These are phyloP conservation scores for Lodderomyces metapsilosis DNA, from an alignment of 1,139 yeast species.

Conservation along the genomic window DNA sequence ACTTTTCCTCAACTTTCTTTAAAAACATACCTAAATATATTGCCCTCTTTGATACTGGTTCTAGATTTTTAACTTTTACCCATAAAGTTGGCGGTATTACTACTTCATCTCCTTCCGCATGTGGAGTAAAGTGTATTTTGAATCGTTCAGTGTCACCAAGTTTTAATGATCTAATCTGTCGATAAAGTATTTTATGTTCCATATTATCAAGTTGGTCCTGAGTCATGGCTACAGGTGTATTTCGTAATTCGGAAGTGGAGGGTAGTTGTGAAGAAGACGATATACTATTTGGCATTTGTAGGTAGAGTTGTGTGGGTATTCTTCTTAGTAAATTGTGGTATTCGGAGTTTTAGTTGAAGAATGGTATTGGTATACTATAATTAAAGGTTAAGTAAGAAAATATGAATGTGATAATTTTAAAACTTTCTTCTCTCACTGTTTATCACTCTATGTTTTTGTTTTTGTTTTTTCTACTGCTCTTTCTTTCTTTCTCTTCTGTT, in stretches of 20 bases:
- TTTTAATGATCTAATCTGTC: constrained; percentile 33
- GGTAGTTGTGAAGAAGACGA: too few species aligned
- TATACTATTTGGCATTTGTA: too few species aligned
- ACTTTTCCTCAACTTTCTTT: neutral
- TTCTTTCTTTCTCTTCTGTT: too few species aligned
- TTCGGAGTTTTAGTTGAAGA: too few species aligned
- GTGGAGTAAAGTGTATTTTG: constrained; percentile 33
- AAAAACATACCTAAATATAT: constrained; percentile 52
- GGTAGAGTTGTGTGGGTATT: neutral
- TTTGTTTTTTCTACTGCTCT: neutral
- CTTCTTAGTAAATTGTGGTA: too few species aligned
- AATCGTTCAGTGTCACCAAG: constrained; percentile 41
- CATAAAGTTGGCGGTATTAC: constrained; percentile 37
- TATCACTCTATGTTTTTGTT: too few species aligned
- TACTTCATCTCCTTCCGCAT: constrained; percentile 18
- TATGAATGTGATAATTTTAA: neutral
- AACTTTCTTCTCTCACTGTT: too few species aligned
- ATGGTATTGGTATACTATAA: too few species aligned
- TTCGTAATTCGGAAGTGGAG: neutral
- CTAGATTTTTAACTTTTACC: constrained; percentile 72
- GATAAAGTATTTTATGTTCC: constrained; percentile 27
- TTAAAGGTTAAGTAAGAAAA: too few species aligned
- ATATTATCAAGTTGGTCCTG: constrained; percentile 13
- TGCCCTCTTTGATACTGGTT: constrained; percentile 75
- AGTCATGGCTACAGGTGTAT: constrained; percentile 14